These are phyloP conservation scores for Agastache rugosa DNA, from an alignment of 257 asterid genomes.

Conservation along the genomic window DNA sequence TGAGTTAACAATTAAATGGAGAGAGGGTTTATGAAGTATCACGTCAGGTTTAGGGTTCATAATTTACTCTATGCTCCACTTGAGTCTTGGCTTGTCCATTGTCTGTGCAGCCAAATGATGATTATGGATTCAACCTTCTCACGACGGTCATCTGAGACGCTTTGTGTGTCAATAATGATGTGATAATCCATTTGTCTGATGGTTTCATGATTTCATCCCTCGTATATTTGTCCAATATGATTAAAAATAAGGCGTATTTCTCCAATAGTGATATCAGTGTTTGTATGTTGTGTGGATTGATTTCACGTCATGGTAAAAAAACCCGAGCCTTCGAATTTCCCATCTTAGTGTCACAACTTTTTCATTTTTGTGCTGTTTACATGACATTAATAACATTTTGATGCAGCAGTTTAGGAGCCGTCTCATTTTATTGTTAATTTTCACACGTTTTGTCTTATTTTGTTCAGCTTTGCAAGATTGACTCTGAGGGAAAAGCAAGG, in stretches of 20 bases:
- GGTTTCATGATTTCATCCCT: slow-evolving; percentile 43
- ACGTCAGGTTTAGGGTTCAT: not conserved
- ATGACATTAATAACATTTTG: not conserved
- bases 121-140: slow-evolving; percentile 49
- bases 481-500: slow-evolving; percentile 84
- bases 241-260: not conserved
- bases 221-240: not conserved
- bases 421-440: not conserved
- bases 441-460: not conserved
- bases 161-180: slow-evolving; percentile 42
- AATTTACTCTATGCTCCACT: not conserved
- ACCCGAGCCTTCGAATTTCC: not conserved
- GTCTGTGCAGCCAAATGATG: slow-evolving; percentile 43
- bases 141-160: slow-evolving; percentile 57
- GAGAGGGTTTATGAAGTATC: not conserved
- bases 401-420: not conserved
- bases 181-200: slow-evolving; percentile 51
- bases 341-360: not conserved
- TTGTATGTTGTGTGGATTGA: not conserved
- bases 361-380: not conserved
- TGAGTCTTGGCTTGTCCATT: not conserved
- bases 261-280: not conserved
- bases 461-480: slow-evolving; percentile 75
- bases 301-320: not conserved
- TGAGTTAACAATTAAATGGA: not conserved